Evolutionary conservation across 2,329 filamentous ascomycete genomes (phyloP).

Genomic region (Tolypocladium ophioglossoides): DNA sequence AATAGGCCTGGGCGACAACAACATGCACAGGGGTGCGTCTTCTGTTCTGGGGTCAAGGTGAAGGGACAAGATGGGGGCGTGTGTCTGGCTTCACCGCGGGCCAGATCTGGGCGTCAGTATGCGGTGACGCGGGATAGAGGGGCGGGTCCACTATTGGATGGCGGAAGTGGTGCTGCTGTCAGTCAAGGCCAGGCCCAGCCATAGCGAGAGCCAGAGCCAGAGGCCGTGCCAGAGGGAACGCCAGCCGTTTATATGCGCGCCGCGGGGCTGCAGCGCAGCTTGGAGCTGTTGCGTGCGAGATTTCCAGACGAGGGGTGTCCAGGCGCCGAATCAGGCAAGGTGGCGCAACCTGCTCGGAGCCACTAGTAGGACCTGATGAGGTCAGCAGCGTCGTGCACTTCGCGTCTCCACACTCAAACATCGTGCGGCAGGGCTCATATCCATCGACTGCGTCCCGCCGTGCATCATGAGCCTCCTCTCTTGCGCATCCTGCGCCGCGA

Average conservation of each 20-base stretch:
- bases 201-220: conserved; percentile 3
- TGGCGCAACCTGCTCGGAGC: neutral
- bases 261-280: neutral
- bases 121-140: neutral
- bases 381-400: neutral
- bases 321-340: conserved; percentile 1
- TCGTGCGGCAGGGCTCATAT: neutral
- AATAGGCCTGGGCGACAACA: neutral
- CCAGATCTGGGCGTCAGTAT: neutral
- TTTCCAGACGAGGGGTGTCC: neutral
- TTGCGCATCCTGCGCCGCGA: neutral
- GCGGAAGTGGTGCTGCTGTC: neutral
- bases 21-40: neutral
- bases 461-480: neutral
- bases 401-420: neutral
- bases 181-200: neutral
- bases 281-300: neutral
- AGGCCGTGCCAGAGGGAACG: conserved; percentile 26
- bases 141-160: neutral
- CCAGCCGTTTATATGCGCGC: conserved; percentile 38
- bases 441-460: too few relatives aligned
- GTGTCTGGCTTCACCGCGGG: neutral
- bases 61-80: neutral
- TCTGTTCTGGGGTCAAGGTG: neutral
- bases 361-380: neutral